Evolutionary conservation across 257 asterid species (phyloP), one percentile per base, ranked within the genome.

Genomic region (Nicotiana undulata): DNA sequence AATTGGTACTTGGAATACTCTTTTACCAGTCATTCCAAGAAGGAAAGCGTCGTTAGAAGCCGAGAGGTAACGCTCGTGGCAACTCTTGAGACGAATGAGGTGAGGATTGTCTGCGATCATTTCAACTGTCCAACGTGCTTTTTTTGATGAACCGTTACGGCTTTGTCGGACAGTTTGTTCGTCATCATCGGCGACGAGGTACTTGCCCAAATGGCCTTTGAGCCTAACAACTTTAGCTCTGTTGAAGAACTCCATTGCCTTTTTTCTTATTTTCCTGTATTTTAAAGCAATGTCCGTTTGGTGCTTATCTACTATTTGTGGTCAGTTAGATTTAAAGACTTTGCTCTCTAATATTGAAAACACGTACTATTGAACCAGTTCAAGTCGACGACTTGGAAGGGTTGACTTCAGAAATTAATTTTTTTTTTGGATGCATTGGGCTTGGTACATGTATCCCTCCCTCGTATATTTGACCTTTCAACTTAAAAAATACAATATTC

Each of bases 101-200:
- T 88, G 93, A 6, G 91, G 90, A 6, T 91, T 88, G 2, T 84
- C 86, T 2, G 40, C 82, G 13, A 89, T 88, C 15, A 84, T 79
- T 67, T 93, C 98, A 53, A 93, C 91, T 11, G 46, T 75, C 98
- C 98, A 93, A 37, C 90, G 91, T 8, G 97, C 94, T 29, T 60
- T 86, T 44, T 15, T 82, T 0, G 91, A 81, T 24, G 97, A 85
- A 31, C 97, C 97, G 75, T 92, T 85, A 4, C 93, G 89, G 83
- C 92, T 87, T 60, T 88, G 97, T 17, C 91, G 92, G 75, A 93
- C 93, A 2, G 91, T 87, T 29, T 72, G 58, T 49, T 88, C 86
- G 80, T 92, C 97, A 9, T 87, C 90, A 72, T 89, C 90, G 15
- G 97, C 98, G 6, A 88, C 83, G 3, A 92, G 83, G 87, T 89